Base-by-base conservation (phyloP, 371 early-diverging fungal species). In the Mucor racemosus region DNA sequence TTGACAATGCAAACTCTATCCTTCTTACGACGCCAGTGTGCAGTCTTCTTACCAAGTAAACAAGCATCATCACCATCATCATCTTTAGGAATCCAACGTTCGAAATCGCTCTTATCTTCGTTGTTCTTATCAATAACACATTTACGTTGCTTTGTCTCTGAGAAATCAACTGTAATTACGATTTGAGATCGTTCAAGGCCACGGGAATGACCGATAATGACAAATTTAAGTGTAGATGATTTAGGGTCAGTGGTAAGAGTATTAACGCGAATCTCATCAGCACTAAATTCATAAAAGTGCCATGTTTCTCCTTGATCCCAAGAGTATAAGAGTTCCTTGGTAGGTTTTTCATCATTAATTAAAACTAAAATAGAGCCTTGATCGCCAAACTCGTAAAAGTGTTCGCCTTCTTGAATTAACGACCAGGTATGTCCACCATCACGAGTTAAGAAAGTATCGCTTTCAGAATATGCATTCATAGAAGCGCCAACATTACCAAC, bases 401-500 rank as follows among this genome's bases (percentile, higher is more conserved):
- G 79, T 44, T 81, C 84, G 3, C 84, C 84, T 13, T 80, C 75
- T 54, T 82, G 82, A 13, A 93, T 82, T 68, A 86, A 77, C 9
- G 56, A 55, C 95, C 95, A 95, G 11, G 78, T 87, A 26, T 82
- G 82, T 17, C 95, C 95, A n/a, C 86, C 95, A 68, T 95, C 93
- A 19, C 92, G 87, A 38, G 94, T 92, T 59, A 95, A 48, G 70
- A 80, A 97, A 0, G 95, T 94, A 62, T 92, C 83, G 26, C 91
- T 79, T 11, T 87, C 79, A 3, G 76, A 80, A 59, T 92, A 90
- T 4, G 80, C 82, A 5, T 71, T 71, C 40, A 98, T 73, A 9
- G 73, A 72, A 0, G 77, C 66, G 5, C 97, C 97, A 0, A 94
- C 93, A 64, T 94, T 94, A 10, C 98, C 98, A 14, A 97, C 91